Evolutionary conservation across 2,329 filamentous ascomycete genomes (phyloP), one percentile per base, ranked within the genome.

Genomic region (Xylariaceae sp.): DNA sequence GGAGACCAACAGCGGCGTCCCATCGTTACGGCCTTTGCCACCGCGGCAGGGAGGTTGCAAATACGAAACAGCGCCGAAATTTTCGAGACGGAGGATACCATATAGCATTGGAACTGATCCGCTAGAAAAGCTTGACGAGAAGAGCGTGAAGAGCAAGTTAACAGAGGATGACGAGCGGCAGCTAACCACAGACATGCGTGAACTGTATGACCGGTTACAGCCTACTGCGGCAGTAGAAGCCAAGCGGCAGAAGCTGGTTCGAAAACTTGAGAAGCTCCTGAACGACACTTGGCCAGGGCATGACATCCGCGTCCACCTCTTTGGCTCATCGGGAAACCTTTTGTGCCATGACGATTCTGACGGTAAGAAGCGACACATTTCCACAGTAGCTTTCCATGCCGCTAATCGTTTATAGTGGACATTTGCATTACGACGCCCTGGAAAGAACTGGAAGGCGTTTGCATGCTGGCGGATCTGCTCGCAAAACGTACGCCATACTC

Each of bases 301-400:
- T 62, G 81, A 95, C 53, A 96, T 96, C 63, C 85, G 82, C 58
- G 94, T 96, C 33, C 86, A 94, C 67, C 83, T 97, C 14, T 99
- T 99, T 77, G 94, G 94, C n/a, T 97, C 94, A 5, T 97, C 94
- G 5, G 94, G 94, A 42, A 99, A 99, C 69, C 74, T 94, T 67
- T 75, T 99, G 49, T 96, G 90, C 70, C 96, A 92, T 32, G 91
- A 90, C 68, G 90, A 96, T 65, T 99, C 94, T 45, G 94, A 99
- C 74, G 89, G 90, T 96, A 56, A 75, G 62, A 84, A 75, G 12
- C 32, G 27, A 39, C 12, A n/a, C n/a, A 12, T 42, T 4, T 18
- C 17, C 9, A 42, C 15, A 52, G 18, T 11, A 12, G 22, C 6
- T 44, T 47, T 32, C 39, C 39, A 3, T 38, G 18, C 27, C 36